Evolutionary conservation across 140 eudicot genomes (phyloP).

Genomic region (Erigeron philadelphicus): DNA sequence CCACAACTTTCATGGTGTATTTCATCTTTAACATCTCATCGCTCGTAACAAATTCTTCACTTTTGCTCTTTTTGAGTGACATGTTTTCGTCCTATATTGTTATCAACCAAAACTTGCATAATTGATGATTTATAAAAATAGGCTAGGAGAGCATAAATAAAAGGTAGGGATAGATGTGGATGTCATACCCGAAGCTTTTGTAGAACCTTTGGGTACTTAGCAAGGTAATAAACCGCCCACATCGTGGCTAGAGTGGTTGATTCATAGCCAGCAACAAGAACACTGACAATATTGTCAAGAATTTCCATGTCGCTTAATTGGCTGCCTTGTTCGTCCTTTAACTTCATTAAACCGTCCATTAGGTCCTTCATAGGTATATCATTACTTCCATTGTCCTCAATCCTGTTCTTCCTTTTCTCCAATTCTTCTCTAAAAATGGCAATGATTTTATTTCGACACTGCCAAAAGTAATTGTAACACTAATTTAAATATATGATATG

Average conservation of each 20-base stretch:
- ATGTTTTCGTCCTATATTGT: constrained; percentile 44
- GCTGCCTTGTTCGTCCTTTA: constrained; percentile 53
- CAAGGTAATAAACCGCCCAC: constrained; percentile 57
- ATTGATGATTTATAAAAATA: neutral
- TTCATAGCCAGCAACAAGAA: constrained; percentile 42
- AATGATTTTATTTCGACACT: constrained; percentile 40
- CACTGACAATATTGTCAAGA: constrained; percentile 46
- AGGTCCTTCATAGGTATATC: constrained; percentile 32
- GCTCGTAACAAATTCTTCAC: constrained; percentile 33
- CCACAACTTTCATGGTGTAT: constrained; percentile 52
- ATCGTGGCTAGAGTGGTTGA: constrained; percentile 40
- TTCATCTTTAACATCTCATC: constrained; percentile 42
- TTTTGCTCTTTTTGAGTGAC: constrained; percentile 29
- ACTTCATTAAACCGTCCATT: constrained; percentile 53
- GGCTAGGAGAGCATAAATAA: neutral
- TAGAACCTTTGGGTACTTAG: constrained; percentile 59
- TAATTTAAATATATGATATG: neutral
- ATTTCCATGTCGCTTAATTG: constrained; percentile 44
- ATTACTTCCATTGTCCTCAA: constrained; percentile 11
- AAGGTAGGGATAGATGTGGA: neutral
- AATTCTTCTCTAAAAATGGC: constrained; percentile 43
- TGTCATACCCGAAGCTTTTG: constrained; percentile 54
- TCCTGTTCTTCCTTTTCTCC: constrained; percentile 37
- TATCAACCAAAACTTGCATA: neutral
- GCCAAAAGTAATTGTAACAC: constrained; percentile 8